Evolutionary conservation across 2,329 filamentous ascomycete species (phyloP), one percentile per base, ranked within the genome.

Genomic region (Aspergillus texensis): DNA sequence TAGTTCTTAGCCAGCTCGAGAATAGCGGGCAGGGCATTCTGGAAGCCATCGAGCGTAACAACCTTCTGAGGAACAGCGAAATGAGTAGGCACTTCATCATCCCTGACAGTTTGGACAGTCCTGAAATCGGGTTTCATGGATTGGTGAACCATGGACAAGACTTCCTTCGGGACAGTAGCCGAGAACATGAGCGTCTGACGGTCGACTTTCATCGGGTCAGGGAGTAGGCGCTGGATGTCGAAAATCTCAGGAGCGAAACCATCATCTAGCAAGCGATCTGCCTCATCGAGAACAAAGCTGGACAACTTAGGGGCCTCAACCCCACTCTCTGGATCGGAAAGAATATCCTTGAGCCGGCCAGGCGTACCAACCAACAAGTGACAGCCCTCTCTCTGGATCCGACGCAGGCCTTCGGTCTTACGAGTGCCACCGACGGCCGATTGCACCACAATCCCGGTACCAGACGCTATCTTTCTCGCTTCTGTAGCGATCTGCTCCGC

Each of bases 161-260:
- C 94, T 66, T 93, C 88, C 63, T 86, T 85, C 53, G 94, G 93
- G 36, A 99, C 91, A 12, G 95, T 99, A 52, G 95, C 95, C 16
- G 94, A 98, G 78, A 96, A 97, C 78, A 99, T 89, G 72, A 99
- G 88, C 8, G 94, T 97, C 78, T 99, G 95, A 57, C 94, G 89
- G 60, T 90, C 84, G 64, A 89, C 86, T 58, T 88, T 78, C 0
- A 76, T 71, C 8, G 85, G 84, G 54, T 85, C 80, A 3, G 94
- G 94, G 11, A 97, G 84, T 50, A 79, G 73, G 0, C 74, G 63
- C 61, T 88, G 79, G 61, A 94, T 92, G 1, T 86, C 77, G 57
- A 83, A 78, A 57, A 94, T 84, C 61, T 89, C 89, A 41, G 83
- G 82, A 62, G 89, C 83, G 72, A 94, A 94, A 2, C 91, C 81